phyloP scores from a whole-genome alignment of 495 filamentous ascomycete species.

The Cenococcum geophilum region DNA sequence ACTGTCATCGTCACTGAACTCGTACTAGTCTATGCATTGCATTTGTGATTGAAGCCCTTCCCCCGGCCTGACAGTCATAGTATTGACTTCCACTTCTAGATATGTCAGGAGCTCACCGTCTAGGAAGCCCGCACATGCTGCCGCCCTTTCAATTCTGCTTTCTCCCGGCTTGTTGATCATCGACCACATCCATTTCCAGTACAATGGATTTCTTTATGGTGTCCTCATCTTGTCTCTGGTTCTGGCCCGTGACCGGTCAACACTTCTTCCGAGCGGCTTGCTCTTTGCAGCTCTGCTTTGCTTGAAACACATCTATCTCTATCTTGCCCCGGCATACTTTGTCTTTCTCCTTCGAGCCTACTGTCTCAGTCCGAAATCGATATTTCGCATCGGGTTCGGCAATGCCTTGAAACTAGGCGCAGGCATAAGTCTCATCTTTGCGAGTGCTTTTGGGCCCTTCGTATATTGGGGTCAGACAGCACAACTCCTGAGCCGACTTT shows the following conservation, averaged over 20 bases:
- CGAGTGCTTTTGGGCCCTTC: conserved; percentile 84
- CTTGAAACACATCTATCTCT: conserved; percentile 97
- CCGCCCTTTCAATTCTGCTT: conserved; percentile 81
- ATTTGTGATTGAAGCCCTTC: conserved; percentile 49
- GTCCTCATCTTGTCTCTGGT: conserved; percentile 80
- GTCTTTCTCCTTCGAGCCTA: conserved; percentile 82
- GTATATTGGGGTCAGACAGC: conserved; percentile 75
- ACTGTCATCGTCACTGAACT: conserved; percentile 87
- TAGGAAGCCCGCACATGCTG: conserved; percentile 76
- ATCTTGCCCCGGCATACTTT: conserved; percentile 94
- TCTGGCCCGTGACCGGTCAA: conserved; percentile 68
- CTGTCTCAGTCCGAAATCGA: conserved; percentile 72
- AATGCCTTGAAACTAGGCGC: conserved; percentile 78
- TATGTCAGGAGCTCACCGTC: conserved; percentile 64
- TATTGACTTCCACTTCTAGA: conserved; percentile 40
- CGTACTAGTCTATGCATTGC: conserved; percentile 75
- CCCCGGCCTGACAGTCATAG: background rate
- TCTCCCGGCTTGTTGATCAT: conserved; percentile 94
- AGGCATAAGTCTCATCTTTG: conserved; percentile 67
- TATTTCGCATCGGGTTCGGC: conserved; percentile 64
- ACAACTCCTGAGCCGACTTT: conserved; percentile 79
- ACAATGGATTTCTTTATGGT: conserved; percentile 95
- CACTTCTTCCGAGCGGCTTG: conserved; percentile 69
- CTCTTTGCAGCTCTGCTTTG: conserved; percentile 80
- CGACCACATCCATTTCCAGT: conserved; percentile 98